Percentiles rank a stretch among this genome's conserved stretches.
Evolutionary conservation across 768 basidiomycete species (phyloP).

Genomic region (Brasilioporus rufonigricans): DNA sequence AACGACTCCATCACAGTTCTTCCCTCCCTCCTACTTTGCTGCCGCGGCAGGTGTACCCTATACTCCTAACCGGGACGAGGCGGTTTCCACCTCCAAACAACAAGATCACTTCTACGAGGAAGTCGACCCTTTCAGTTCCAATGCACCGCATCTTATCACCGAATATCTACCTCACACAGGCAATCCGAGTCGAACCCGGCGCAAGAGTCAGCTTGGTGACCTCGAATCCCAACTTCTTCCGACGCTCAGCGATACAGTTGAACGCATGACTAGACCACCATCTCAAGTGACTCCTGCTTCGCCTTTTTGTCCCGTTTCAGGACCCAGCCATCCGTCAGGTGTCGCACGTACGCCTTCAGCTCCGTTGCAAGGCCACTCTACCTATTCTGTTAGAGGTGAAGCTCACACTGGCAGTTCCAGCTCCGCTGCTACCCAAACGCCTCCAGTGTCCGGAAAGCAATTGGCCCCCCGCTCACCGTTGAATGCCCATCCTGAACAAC

Average conservation of each 20-base stretch:
- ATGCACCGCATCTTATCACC: constrained; percentile 4
- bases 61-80: constrained; percentile 8
- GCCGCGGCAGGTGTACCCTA: constrained; percentile 44
- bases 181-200: constrained; percentile 14
- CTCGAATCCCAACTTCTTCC: constrained; percentile 66
- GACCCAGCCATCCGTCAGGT: not conserved
- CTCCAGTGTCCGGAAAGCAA: constrained; percentile 2
- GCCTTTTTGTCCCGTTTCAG: constrained; percentile 3
- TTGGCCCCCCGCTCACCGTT: constrained; percentile 8
- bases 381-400: constrained; percentile 10
- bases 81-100: not conserved
- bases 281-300: constrained; percentile 25
- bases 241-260: constrained; percentile 68
- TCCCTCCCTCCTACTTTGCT: constrained; percentile 58
- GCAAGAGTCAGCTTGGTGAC: constrained; percentile 45
- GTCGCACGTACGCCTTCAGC: constrained; percentile 19
- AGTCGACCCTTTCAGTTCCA: constrained; percentile 14
- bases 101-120: constrained; percentile 4
- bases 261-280: constrained; percentile 66
- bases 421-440: not conserved
- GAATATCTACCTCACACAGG: constrained; percentile 5
- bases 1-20: constrained; percentile 37
- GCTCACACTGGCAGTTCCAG: not conserved
- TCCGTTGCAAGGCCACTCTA: constrained; percentile 18
- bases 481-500: constrained; percentile 13